These are phyloP conservation scores for Bjerkandera adusta DNA, from an alignment of 1,284 basidiomycete genomes.

Conservation along the genomic window DNA sequence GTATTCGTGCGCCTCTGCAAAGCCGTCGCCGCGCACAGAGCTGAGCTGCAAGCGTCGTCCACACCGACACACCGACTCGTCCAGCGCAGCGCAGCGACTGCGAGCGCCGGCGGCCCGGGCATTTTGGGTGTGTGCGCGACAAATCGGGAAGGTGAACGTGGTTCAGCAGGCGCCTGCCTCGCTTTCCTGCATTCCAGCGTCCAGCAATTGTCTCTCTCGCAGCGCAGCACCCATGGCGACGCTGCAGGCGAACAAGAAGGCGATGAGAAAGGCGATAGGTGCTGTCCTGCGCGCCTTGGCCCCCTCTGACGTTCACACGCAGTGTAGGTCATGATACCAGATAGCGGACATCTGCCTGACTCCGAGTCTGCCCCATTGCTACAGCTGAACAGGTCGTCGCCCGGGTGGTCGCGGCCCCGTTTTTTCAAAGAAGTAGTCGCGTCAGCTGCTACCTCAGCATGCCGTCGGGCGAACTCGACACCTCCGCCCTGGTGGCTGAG, in stretches of 20 bases:
- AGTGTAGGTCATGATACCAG: constrained; percentile 57
- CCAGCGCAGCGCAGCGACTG: too few relatives aligned
- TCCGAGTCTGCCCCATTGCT: constrained; percentile 1
- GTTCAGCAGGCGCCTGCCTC: too few relatives aligned
- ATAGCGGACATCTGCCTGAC: background rate
- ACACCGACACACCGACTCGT: too few relatives aligned
- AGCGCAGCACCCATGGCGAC: constrained; percentile 24
- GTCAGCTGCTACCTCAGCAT: constrained; percentile 79
- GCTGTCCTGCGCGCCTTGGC: constrained; percentile 43
- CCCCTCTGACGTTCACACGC: constrained; percentile 46
- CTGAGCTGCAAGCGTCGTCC: too few relatives aligned
- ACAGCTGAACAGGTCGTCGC: constrained; percentile 53
- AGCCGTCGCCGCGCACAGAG: too few relatives aligned
- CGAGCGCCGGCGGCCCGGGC: too few relatives aligned
- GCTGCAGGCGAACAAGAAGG: constrained; percentile 46
- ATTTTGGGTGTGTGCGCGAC: too few relatives aligned
- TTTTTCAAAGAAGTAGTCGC: constrained; percentile 46
- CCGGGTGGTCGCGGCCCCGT: constrained; percentile 46
- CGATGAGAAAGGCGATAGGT: constrained; percentile 48
- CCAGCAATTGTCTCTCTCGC: too few relatives aligned
- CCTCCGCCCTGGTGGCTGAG: constrained; percentile 44
- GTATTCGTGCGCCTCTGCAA: too few relatives aligned
- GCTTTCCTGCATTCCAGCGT: too few relatives aligned
- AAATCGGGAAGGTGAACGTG: too few relatives aligned
- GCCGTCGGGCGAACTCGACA: constrained; percentile 69